Evolutionary conservation across 2,329 filamentous ascomycete genomes (phyloP).

Genomic region (Ascochyta lentis): DNA sequence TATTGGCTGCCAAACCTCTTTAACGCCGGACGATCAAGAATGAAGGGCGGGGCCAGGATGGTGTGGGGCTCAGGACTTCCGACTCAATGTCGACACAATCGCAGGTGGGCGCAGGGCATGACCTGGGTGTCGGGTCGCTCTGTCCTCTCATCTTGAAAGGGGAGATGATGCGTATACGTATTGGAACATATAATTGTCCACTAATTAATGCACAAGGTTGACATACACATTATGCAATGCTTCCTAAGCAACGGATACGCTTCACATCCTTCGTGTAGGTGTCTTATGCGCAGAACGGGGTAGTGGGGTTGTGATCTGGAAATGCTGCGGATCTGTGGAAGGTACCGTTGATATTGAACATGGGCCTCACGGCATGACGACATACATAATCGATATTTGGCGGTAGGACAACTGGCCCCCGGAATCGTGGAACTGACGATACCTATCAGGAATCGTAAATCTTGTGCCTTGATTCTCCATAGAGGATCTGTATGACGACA

Average conservation of each 20-base stretch:
- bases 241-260: not conserved
- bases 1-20: conserved; percentile 26
- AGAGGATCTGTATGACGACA: conserved; percentile 9
- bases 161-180: not conserved
- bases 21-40: conserved; percentile 10
- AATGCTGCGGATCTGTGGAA: conserved; percentile 10
- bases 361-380: conserved; percentile 14
- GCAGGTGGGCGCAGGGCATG: not conserved
- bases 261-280: not conserved
- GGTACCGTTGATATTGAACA: conserved; percentile 7
- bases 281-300: not conserved
- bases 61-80: conserved; percentile 2
- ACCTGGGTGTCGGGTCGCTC: conserved; percentile 3
- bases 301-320: conserved; percentile 5
- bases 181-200: not conserved
- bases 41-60: not conserved
- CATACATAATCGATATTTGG: conserved; percentile 1
- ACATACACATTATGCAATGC: not conserved
- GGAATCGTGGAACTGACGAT: conserved; percentile 3
- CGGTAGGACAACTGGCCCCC: not conserved
- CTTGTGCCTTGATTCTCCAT: not conserved
- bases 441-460: not conserved
- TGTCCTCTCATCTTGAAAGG: not conserved
- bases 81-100: conserved; percentile 1
- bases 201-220: not conserved